Evolutionary conservation across 2,329 filamentous ascomycete genomes (phyloP), one percentile per base, ranked within the genome.

Genomic region (Calonectria crousiana): DNA sequence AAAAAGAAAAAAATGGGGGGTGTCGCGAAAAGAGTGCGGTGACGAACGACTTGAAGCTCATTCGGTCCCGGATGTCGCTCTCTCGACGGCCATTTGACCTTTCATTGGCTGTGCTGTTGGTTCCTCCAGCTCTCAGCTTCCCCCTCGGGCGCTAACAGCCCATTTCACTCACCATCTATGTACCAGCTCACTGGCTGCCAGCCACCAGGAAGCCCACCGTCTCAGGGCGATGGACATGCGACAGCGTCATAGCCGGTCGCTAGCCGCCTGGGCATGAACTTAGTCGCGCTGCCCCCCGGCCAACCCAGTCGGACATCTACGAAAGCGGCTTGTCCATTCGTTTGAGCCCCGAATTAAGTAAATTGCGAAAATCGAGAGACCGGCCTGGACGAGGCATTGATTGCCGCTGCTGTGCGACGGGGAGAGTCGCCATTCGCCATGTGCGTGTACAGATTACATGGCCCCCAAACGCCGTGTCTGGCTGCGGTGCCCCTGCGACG

Each of bases 191-290:
- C 36, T 38, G 9, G 34, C 56, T 41, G 18, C 56, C 76, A 77
- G 77, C 75, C 76, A 74, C 67, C 72, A 68, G 67, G 49, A 74
- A 73, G 67, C 70, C 72, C 67, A 58, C 49, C 60, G 73, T 78
- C 76, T 78, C 72, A 78, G 72, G 71, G 68, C 49, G 69, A 68
- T 47, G 66, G 68, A 69, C 60, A 60, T 69, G 74, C 75, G 72
- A 73, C 75, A 77, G 72, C 69, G 53, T 72, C 76, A 76, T 69
- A 72, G 56, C 58, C 74, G 74, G 75, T 66, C 71, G 68, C 69
- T 69, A 73, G 51, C 58, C 71, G 67, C 67, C 71, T 67, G 69
- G 67, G 67, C 67, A 73, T 73, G 65, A 73, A 67, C 64, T 56
- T 62, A 62, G 56, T 38, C 36, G 14, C 56, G 5, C n/a, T 16